Percentiles rank a stretch among this genome's conserved stretches.
Conservation (phyloP, 1,284 basidiomycete genomes). For the Cryptococcus sp. region DNA sequence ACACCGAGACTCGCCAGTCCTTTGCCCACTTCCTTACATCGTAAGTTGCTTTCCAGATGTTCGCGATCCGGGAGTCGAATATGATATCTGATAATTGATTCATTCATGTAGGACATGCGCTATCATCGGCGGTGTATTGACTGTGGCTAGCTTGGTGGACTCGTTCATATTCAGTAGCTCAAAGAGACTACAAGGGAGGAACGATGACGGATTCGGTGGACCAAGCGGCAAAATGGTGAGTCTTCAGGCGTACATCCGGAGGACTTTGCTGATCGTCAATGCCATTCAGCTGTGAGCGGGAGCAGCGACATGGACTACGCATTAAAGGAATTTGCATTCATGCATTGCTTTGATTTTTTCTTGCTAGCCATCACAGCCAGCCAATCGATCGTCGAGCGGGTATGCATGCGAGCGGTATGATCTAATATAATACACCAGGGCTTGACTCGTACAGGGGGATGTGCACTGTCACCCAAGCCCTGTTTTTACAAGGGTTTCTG, state of each 20-base stretch:
- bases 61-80: not conserved
- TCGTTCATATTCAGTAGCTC: conserved; percentile 69
- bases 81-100: not conserved
- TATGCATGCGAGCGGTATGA: too few species aligned
- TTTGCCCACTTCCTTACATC: conserved; percentile 97
- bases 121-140: conserved; percentile 94
- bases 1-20: conserved; percentile 85
- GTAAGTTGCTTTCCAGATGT: conserved; percentile 58
- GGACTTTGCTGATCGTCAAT: too few species aligned
- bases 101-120: conserved; percentile 76
- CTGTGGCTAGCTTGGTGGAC: conserved; percentile 90
- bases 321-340: too few species aligned
- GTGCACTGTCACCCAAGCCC: too few species aligned
- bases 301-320: too few species aligned
- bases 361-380: too few species aligned
- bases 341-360: too few species aligned
- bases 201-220: conserved; percentile 42
- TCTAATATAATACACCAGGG: too few species aligned
- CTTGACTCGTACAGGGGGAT: not conserved
- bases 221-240: conserved; percentile 51
- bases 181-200: conserved; percentile 42
- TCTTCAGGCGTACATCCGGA: not conserved
- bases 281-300: too few species aligned
- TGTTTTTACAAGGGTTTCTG: too few species aligned
- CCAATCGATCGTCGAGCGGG: too few species aligned